Evolutionary conservation across 768 basidiomycete species (phyloP).

Genomic region (Suillus decipiens): DNA sequence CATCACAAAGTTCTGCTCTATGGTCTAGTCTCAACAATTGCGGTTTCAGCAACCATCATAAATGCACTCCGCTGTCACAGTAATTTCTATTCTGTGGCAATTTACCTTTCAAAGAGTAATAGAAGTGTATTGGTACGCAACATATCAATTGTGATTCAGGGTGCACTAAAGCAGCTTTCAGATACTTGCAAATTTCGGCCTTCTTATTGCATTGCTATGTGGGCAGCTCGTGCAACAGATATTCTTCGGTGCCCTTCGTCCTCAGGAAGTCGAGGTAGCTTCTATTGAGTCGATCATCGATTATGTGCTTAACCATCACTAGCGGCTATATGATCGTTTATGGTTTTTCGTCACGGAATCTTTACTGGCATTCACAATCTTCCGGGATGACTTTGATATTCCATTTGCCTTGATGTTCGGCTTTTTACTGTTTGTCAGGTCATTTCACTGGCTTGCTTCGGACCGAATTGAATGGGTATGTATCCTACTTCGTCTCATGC

Average conservation of each 20-base stretch:
- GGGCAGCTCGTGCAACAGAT: conserved; percentile 81
- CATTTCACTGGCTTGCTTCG: conserved; percentile 95
- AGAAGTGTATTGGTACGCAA: conserved; percentile 83
- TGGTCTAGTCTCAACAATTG: conserved; percentile 60
- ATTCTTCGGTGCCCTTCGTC: conserved; percentile 88
- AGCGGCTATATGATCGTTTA: conserved; percentile 94
- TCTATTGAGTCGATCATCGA: background rate
- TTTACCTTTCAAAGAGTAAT: conserved; percentile 90
- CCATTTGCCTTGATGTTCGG: conserved; percentile 93
- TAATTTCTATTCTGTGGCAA: conserved; percentile 93
- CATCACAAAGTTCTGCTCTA: conserved; percentile 74
- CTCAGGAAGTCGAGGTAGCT: conserved; percentile 89
- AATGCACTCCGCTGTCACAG: conserved; percentile 82
- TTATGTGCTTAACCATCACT: background rate
- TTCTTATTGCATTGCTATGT: conserved; percentile 72
- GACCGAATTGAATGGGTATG: conserved; percentile 96
- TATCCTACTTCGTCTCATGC: conserved; percentile 14
- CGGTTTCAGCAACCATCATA: conserved; percentile 70
- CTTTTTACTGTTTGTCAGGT: conserved; percentile 92
- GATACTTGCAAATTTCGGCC: conserved; percentile 90
- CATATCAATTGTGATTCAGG: conserved; percentile 1
- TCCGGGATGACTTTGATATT: conserved; percentile 93
- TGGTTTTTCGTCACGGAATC: conserved; percentile 99
- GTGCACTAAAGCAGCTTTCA: conserved; percentile 31
- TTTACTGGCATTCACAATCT: conserved; percentile 94